Conservation (phyloP, 2,329 filamentous ascomycete species). For the Calonectria multiphialidica region DNA sequence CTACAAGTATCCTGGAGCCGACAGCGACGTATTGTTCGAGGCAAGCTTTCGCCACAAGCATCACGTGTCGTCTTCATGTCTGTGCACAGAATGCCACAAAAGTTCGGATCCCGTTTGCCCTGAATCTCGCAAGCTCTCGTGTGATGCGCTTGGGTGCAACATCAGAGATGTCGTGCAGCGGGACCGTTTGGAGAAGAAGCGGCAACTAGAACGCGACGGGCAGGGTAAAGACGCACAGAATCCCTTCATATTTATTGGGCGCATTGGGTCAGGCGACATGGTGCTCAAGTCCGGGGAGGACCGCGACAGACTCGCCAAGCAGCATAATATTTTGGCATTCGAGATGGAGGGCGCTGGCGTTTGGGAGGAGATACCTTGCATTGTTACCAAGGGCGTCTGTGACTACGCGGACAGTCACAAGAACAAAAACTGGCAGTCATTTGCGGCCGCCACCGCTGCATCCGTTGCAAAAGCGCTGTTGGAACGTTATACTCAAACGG, state of each 20-base stretch:
- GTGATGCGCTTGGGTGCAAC: slow-evolving; percentile 26
- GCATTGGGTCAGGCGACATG: slow-evolving; percentile 21
- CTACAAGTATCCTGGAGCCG: slow-evolving; percentile 43
- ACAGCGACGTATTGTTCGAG: slow-evolving; percentile 46
- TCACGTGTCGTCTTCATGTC: slow-evolving; percentile 11
- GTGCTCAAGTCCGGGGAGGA: slow-evolving; percentile 51
- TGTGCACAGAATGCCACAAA: slow-evolving; percentile 16
- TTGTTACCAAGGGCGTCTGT: slow-evolving; percentile 14
- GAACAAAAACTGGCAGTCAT: slow-evolving; percentile 15
- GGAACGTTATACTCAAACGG: background rate
- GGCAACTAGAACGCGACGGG: slow-evolving; percentile 27
- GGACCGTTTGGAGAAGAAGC: background rate
- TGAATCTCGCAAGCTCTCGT: slow-evolving; percentile 16
- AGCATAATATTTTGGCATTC: background rate
- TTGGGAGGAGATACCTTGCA: slow-evolving; percentile 9
- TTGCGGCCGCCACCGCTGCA: slow-evolving; percentile 17
- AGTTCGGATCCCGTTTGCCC: slow-evolving; percentile 23
- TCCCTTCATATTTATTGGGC: slow-evolving; percentile 50
- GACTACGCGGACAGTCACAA: slow-evolving; percentile 22
- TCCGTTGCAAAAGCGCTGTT: background rate
- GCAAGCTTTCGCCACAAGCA: slow-evolving; percentile 50
- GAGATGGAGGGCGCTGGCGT: slow-evolving; percentile 21
- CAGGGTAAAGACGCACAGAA: slow-evolving; percentile 21
- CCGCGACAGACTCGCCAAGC: background rate
- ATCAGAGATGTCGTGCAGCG: slow-evolving; percentile 35